phyloP scores from a whole-genome alignment of 768 basidiomycete genomes.

The Leccinellum albellum region DNA sequence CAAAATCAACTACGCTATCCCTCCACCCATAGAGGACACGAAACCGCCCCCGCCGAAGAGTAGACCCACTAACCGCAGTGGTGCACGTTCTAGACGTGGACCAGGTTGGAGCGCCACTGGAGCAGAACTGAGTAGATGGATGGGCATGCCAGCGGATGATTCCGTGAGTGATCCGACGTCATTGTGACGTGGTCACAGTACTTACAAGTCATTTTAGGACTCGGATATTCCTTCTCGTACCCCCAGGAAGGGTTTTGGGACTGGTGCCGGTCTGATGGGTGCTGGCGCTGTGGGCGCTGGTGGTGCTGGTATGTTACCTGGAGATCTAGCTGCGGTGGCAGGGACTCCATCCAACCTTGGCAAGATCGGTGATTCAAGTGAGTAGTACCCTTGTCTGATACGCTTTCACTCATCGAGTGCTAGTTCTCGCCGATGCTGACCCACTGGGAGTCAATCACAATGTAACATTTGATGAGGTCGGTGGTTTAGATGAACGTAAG shows the following conservation, averaged over 20 bases:
- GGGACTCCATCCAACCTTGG: constrained; percentile 85
- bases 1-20: constrained; percentile 76
- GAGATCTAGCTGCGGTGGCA: constrained; percentile 55
- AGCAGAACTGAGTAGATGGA: constrained; percentile 72
- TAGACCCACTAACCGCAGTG: constrained; percentile 39
- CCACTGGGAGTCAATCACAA: constrained; percentile 91
- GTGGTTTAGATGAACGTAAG: constrained; percentile 89
- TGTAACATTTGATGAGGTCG: constrained; percentile 95
- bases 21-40: constrained; percentile 76
- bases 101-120: constrained; percentile 79
- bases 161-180: constrained; percentile 44
- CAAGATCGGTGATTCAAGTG: constrained; percentile 76
- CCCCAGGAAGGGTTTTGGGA: constrained; percentile 63
- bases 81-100: constrained; percentile 40
- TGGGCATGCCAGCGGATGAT: constrained; percentile 70
- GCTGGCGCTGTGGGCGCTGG: constrained; percentile 45
- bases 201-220: constrained; percentile 42
- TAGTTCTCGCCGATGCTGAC: constrained; percentile 91
- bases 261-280: constrained; percentile 49
- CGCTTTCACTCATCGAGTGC: constrained; percentile 8
- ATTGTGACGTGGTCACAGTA: not conserved
- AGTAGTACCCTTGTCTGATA: constrained; percentile 22
- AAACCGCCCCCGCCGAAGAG: constrained; percentile 32
- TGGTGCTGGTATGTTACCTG: constrained; percentile 55
- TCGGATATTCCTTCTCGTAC: constrained; percentile 67